Evolutionary conservation across 2,329 filamentous ascomycete species (phyloP).

Genomic region (Bipolaris cookei): DNA sequence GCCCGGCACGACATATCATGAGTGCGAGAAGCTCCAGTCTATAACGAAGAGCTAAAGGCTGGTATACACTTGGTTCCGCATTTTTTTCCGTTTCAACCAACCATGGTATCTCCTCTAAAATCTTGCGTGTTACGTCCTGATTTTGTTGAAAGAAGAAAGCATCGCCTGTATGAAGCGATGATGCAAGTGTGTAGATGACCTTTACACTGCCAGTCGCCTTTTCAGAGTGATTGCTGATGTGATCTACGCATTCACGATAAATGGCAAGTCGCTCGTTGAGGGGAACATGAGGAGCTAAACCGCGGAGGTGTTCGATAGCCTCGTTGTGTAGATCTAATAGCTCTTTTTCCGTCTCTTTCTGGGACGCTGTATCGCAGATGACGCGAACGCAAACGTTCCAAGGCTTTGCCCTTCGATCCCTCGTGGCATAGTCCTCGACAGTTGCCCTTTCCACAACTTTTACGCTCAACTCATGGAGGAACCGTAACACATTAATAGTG

Average conservation of each 20-base stretch:
- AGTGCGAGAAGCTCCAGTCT: constrained; percentile 62
- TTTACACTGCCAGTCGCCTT: constrained; percentile 77
- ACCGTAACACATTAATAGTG: constrained; percentile 40
- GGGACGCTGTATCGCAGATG: constrained; percentile 72
- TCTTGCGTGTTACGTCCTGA: constrained; percentile 33
- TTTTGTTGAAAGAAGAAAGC: constrained; percentile 34
- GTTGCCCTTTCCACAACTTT: constrained; percentile 25
- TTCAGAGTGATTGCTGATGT: constrained; percentile 67
- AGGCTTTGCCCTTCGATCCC: constrained; percentile 48
- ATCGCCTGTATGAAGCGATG: constrained; percentile 20
- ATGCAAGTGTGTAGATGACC: constrained; percentile 54
- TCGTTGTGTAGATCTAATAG: constrained; percentile 69
- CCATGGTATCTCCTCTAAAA: constrained; percentile 50
- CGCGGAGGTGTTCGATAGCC: constrained; percentile 66
- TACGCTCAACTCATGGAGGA: constrained; percentile 36
- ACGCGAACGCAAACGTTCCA: constrained; percentile 68
- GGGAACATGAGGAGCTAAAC: constrained; percentile 65
- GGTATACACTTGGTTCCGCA: constrained; percentile 14
- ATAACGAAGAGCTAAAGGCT: constrained; percentile 37
- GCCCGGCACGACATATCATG: constrained; percentile 67
- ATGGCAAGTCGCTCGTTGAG: constrained; percentile 66
- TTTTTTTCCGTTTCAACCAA: constrained; percentile 38
- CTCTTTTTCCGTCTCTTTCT: constrained; percentile 61
- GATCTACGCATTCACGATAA: constrained; percentile 69
- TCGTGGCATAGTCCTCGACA: constrained; percentile 21